Evolutionary conservation across 495 filamentous ascomycete species (phyloP), one percentile per base, ranked within the genome.

Genomic region (Penicillium lividum): DNA sequence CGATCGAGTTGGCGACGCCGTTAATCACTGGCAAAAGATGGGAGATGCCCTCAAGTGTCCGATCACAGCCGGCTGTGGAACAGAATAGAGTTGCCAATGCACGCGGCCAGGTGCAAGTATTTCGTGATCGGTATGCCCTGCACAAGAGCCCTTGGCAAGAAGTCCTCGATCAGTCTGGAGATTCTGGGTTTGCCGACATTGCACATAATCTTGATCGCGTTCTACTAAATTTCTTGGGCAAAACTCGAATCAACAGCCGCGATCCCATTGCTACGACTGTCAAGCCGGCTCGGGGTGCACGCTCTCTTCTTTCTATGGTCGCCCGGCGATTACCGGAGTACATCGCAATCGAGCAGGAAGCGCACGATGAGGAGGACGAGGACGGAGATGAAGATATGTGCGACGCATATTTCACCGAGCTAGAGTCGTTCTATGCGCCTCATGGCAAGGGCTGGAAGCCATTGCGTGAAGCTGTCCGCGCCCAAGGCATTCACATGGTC

Each of bases 221-320:
- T 40, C 68, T 78, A 54, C 51, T 75, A 9, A 77, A 72, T 8
- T 75, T 80, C 46, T 62, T 80, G 36, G 59, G 50, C 36, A 78
- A 68, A 30, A 78, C 75, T 11, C 64, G 65, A 16, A 33, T 67
- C 27, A 13, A 48, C 3, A 62, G 53, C 43, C 42, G 9, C 22
- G 45, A 45, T 29, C 11, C 44, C 13, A 44, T 22, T 9, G n/a
- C 4, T 33, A 16, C 6, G 7, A 5, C 27, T 16, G 44, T 43
- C 48, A 9, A 44, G 18, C 18, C 43, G 42, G 53, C 22, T 11
- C 33, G 16, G 57, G 75, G 72, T n/a, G 68, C 79, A 16, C 75
- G 82, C 30, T 86, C 87, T 10, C 72, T 92, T 25, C 67, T 90
- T n/a, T 82, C 84, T 5, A 87, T 86, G 75, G 84, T 84, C 55